Percentiles rank a stretch among this genome's conserved stretches.
phyloP scores from a whole-genome alignment of 139 green algal species.

The Parachlorella kessleri region DNA sequence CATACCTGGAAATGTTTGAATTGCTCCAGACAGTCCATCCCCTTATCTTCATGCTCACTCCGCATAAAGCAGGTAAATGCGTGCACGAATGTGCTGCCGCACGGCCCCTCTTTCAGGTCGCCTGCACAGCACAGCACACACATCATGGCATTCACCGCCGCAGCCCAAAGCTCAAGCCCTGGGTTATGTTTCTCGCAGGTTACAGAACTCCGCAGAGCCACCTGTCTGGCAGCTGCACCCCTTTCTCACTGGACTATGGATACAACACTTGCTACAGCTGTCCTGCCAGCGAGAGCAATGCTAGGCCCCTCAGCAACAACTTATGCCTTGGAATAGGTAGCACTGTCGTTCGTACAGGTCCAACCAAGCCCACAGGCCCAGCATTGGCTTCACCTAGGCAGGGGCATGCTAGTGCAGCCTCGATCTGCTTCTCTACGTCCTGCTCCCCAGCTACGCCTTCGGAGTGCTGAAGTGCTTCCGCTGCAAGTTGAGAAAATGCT shows the following conservation, averaged over 20 bases:
- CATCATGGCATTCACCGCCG: too few relatives aligned
- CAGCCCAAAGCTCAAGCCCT: too few relatives aligned
- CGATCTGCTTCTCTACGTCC: constrained; percentile 44
- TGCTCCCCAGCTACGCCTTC: constrained; percentile 28
- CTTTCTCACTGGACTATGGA: too few relatives aligned
- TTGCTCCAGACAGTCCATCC: constrained; percentile 41
- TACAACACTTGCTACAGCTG: too few relatives aligned
- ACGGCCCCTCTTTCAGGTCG: constrained; percentile 41
- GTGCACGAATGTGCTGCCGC: constrained; percentile 27
- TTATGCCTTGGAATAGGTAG: too few relatives aligned
- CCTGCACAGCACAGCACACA: constrained; percentile 12
- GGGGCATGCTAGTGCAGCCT: constrained; percentile 36
- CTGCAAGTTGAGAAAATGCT: constrained; percentile 7
- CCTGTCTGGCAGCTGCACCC: too few relatives aligned
- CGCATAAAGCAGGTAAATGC: constrained; percentile 43
- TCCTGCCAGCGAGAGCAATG: too few relatives aligned
- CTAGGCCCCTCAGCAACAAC: too few relatives aligned
- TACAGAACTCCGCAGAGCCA: too few relatives aligned
- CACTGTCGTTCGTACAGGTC: too few relatives aligned
- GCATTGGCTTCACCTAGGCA: constrained; percentile 39
- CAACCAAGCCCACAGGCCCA: too few relatives aligned
- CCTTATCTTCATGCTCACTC: constrained; percentile 42
- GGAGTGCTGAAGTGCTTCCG: constrained; percentile 15
- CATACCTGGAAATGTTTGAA: constrained; percentile 42
- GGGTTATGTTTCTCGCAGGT: too few relatives aligned